These are phyloP conservation scores for Xylaria sp. DNA, from an alignment of 2,329 filamentous ascomycete species.

Conservation along the genomic window DNA sequence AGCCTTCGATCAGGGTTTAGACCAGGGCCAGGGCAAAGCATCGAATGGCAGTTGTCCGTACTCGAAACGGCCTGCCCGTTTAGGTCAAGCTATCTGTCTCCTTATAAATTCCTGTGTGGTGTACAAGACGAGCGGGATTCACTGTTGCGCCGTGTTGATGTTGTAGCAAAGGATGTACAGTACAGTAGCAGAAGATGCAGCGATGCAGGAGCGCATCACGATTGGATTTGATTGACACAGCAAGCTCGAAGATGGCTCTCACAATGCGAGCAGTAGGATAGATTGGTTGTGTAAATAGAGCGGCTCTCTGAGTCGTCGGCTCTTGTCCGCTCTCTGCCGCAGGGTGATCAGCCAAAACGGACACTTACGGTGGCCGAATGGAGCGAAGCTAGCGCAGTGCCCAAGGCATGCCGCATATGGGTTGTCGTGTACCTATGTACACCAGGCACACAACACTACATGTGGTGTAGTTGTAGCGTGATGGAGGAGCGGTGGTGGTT, in stretches of 20 bases:
- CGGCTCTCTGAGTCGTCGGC: conserved; percentile 14
- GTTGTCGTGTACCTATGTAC: too few relatives aligned
- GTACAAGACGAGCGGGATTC: background rate
- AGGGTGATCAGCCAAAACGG: conserved; percentile 17
- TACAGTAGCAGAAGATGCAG: background rate
- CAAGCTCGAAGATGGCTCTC: background rate
- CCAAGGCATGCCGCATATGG: background rate
- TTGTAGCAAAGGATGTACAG: background rate
- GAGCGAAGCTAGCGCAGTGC: background rate
- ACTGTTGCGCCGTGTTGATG: background rate
- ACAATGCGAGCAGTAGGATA: background rate
- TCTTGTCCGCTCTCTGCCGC: conserved; percentile 3
- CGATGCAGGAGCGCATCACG: background rate
- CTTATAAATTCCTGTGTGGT: background rate
- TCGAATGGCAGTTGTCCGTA: background rate
- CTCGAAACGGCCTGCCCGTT: conserved; percentile 13
- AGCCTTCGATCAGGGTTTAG: background rate
- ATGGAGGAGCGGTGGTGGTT: too few relatives aligned
- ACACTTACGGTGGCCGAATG: conserved; percentile 14
- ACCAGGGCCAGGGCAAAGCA: background rate
- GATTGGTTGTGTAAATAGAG: background rate
- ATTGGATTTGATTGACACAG: too few relatives aligned
- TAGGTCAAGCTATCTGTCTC: background rate
- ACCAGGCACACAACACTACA: too few relatives aligned
- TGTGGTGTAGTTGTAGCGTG: background rate